Conservation (phyloP, 2,329 filamentous ascomycete genomes). For the Trichoderma citrinoviride region DNA sequence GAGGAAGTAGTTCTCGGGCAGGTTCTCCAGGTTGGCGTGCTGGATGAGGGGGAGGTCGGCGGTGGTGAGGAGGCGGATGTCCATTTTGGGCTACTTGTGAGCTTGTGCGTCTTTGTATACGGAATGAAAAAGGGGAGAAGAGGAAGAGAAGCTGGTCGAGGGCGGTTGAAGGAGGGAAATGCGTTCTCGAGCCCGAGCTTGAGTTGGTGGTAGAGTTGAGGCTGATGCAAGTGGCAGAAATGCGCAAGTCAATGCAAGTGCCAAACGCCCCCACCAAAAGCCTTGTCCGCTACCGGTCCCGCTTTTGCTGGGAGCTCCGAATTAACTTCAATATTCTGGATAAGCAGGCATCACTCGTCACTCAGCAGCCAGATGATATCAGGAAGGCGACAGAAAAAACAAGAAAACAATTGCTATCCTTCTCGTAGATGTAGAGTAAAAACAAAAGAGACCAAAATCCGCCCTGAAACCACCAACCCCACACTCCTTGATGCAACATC, state of each 20-base stretch:
- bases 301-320: background rate
- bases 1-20: conserved; percentile 99
- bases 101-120: background rate
- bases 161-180: background rate
- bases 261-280: conserved; percentile 19
- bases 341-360: background rate
- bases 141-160: background rate
- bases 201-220: background rate
- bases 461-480: background rate
- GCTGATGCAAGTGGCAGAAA: background rate
- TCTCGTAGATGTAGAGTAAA: background rate
- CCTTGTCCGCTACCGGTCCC: conserved; percentile 13
- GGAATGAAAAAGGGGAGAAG: background rate
- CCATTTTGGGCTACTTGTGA: conserved; percentile 56
- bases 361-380: background rate
- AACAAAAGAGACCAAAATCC: background rate
- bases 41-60: conserved; percentile 90
- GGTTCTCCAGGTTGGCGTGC: conserved; percentile 97
- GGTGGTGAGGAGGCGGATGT: conserved; percentile 82
- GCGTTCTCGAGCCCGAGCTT: background rate
- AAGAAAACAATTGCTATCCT: background rate
- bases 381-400: accelerated
- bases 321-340: background rate
- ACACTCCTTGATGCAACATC: background rate
- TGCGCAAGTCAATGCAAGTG: conserved; percentile 4